These are phyloP conservation scores for Flammula alnicola DNA, from an alignment of 1,284 basidiomycete species.

Conservation along the genomic window DNA sequence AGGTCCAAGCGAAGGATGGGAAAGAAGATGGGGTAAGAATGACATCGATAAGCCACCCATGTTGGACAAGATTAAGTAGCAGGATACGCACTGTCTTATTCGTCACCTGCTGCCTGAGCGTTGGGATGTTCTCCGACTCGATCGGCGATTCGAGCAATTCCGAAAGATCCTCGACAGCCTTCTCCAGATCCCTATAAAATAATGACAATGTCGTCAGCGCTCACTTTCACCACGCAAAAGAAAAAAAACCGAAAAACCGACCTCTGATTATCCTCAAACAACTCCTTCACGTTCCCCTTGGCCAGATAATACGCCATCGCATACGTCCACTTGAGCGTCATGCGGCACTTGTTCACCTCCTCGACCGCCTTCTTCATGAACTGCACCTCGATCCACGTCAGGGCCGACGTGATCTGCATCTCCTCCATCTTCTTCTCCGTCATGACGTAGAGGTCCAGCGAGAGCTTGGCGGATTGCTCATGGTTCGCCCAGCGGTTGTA, in stretches of 20 bases:
- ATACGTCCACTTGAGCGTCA: constrained; percentile 99
- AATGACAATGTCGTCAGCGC: background rate
- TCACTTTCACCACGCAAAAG: background rate
- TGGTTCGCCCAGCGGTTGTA: constrained; percentile 99
- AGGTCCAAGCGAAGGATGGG: no score
- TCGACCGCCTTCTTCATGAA: constrained; percentile 99
- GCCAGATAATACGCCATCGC: constrained; percentile 98
- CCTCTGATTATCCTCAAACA: constrained; percentile 98
- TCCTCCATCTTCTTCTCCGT: constrained; percentile 99
- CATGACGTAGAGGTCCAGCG: constrained; percentile 88
- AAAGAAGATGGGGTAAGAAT: no score
- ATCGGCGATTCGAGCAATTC: constrained; percentile 92
- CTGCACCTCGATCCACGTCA: constrained; percentile 99
- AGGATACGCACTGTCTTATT: constrained; percentile 80
- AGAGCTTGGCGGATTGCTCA: constrained; percentile 96
- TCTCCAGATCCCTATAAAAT: constrained; percentile 81
- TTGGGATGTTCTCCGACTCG: constrained; percentile 82
- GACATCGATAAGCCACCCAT: no score
- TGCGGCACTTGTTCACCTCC: constrained; percentile 87
- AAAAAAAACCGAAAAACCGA: constrained; percentile 28
- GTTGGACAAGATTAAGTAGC: background rate
- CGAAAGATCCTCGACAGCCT: constrained; percentile 93
- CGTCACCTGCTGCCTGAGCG: constrained; percentile 89
- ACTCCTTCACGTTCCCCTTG: constrained; percentile 90
- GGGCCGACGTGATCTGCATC: constrained; percentile 90